Evolutionary conservation across 805 yeast species (phyloP), one percentile per base, ranked within the genome.

Genomic region (Myxozyma mucilagina): DNA sequence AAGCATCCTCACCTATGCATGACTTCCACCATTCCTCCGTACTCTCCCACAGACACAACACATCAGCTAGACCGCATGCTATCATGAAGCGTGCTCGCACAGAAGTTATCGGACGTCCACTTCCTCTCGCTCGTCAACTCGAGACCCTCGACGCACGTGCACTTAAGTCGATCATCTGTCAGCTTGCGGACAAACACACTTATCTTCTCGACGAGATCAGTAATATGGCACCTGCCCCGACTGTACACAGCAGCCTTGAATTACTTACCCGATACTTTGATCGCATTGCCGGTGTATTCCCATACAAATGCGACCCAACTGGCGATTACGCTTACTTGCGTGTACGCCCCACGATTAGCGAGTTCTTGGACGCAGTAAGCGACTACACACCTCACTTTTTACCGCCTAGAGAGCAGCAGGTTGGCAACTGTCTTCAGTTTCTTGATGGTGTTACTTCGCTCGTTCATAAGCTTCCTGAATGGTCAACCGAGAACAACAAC

Each of bases 281-380:
- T 4, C 63, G 59, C 7, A 81, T 89, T 32, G 68, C 75, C 20
- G 71, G 72, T 9, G 79, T 80, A 61, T 73, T 90, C 65, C 97
- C 97, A 0, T 89, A 87, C 72, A 85, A 86, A 66, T 90, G 89
- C 64, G 91, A 88, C 67, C 78, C 80, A 9, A 78, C 81, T 41
- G 83, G 87, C 50, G 96, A 90, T 72, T 90, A 90, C 70, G 84
- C 92, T 4, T 90, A 84, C 71, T 74, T 87, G 59, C 79, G 96
- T 59, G 88, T 90, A 41, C 84, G 87, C 69, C 82, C 87, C 6
- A 74, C 78, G 60, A 80, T 89, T 63, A 82, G 82, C 60, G 94
- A 87, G 67, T 89, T 90, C 67, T 80, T 88, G 61, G 78, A 80
- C 63, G 84, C 89, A 24, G 76, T 90, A 56, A 83, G 88, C 16